Evolutionary conservation across 2,329 filamentous ascomycete species (phyloP).

Genomic region (Diaporthe vaccinii): DNA sequence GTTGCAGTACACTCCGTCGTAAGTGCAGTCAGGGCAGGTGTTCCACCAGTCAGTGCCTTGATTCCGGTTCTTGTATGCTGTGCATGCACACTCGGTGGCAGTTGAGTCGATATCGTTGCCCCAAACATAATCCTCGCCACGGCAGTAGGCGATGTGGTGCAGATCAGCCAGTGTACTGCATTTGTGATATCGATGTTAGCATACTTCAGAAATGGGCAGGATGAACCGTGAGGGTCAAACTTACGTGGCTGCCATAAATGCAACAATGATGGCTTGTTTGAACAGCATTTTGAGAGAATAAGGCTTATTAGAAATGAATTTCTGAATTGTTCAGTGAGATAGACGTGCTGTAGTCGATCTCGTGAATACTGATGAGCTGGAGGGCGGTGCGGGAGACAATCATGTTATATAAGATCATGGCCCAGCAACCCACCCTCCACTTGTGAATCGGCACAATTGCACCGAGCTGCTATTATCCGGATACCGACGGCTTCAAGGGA

Average conservation of each 20-base stretch:
- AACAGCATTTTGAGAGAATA: background rate
- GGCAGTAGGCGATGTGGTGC: conserved; percentile 12
- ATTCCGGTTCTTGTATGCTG: conserved; percentile 13
- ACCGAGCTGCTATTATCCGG: background rate
- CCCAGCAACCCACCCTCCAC: background rate
- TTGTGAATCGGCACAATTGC: background rate
- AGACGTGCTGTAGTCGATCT: background rate
- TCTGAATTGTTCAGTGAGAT: no score
- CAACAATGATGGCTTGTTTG: conserved; percentile 7
- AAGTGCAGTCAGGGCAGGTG: conserved; percentile 12
- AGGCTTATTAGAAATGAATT: no score
- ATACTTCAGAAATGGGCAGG: no score
- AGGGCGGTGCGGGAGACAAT: background rate
- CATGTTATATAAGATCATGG: conserved; percentile 6
- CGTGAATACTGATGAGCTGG: background rate
- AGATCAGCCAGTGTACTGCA: conserved; percentile 11
- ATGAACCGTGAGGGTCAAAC: background rate
- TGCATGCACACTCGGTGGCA: conserved; percentile 12
- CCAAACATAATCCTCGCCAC: conserved; percentile 11
- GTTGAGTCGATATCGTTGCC: background rate
- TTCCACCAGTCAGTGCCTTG: conserved; percentile 18
- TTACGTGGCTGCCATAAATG: conserved; percentile 11
- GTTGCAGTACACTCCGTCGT: conserved; percentile 13
- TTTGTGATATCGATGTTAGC: background rate
- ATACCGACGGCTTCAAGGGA: background rate